These are phyloP conservation scores for Spizellomyces sp. DNA, from an alignment of 192 early-diverging fungal species.

Conservation along the genomic window DNA sequence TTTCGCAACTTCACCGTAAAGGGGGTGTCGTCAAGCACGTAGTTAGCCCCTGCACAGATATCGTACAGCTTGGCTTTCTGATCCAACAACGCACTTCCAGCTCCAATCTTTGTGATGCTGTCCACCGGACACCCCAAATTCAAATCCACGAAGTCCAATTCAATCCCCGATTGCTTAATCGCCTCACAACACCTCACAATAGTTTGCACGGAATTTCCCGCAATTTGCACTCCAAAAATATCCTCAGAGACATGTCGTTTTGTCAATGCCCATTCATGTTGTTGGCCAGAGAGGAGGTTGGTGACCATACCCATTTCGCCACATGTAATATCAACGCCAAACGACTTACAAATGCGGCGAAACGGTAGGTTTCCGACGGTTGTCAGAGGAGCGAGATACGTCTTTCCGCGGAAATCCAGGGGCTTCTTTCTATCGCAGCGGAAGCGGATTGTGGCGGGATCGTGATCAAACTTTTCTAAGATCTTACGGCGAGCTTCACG, in stretches of 20 bases:
- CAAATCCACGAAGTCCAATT: constrained; percentile 93
- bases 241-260: constrained; percentile 84
- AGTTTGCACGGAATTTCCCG: constrained; percentile 61
- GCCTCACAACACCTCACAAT: constrained; percentile 70
- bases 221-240: constrained; percentile 92
- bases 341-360: constrained; percentile 88
- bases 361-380: constrained; percentile 98
- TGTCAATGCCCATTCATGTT: constrained; percentile 78
- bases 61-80: constrained; percentile 67
- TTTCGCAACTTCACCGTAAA: constrained; percentile 92
- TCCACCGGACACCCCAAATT: constrained; percentile 98
- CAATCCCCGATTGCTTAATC: constrained; percentile 56
- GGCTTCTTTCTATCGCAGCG: constrained; percentile 62
- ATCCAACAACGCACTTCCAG: constrained; percentile 81
- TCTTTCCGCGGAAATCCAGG: constrained; percentile 81
- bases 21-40: constrained; percentile 69
- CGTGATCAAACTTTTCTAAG: constrained; percentile 39
- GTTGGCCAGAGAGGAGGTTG: constrained; percentile 38
- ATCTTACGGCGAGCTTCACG: background rate
- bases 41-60: constrained; percentile 74
- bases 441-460: constrained; percentile 46
- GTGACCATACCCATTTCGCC: constrained; percentile 84
- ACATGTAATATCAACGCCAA: constrained; percentile 95
- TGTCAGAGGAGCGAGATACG: constrained; percentile 93
- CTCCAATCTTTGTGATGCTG: constrained; percentile 75